Base-by-base conservation (phyloP, 768 basidiomycete species). In the Mycena vulgaris region DNA sequence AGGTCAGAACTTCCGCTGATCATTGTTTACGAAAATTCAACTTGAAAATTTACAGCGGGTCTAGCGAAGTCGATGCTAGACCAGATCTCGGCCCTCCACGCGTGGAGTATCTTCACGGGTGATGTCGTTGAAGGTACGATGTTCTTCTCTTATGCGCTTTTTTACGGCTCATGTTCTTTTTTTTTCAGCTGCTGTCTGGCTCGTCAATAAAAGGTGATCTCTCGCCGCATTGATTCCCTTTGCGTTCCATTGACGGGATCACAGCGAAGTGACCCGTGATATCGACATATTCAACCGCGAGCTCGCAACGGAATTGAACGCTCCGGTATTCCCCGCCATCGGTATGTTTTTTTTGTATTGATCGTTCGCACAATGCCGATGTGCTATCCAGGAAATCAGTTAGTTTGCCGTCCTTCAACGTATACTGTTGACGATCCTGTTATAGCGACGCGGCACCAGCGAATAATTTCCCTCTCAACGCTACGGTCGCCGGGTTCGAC, bases 61-160 rank as follows among this genome's bases (percentile, higher is more conserved):
- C 80, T 92, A 31, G 85, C 84, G 0, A 82, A 87, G 21, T 87
- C 85, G 42, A 85, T 90, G 86, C 79, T 90, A 5, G 74, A 78
- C 16, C 83, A 84, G 19, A 82, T 87, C 14, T 78, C 85, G 40
- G 61, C 75, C 8, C 72, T 80, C 21, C 82, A 82, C 19, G 75
- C 77, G 11, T 90, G 89, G 75, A 84, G 87, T 6, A 85, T 92
- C 37, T n/a, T 91, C 72, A 92, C 90, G 3, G 91, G 90, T 8
- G 90, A 91, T 74, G 87, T 90, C 8, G 84, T 90, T 6, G 89
- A 90, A 78, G 87, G 89, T 88, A 57, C 53, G 21, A n/a, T n/a
- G n/a, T n/a, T n/a, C n/a, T n/a, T n/a, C n/a, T n/a, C n/a, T n/a
- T n/a, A n/a, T n/a, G n/a, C n/a, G n/a, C n/a, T n/a, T 51, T 48